These are phyloP conservation scores for Phaeomoniella chlamydospora DNA, from an alignment of 2,329 filamentous ascomycete species.

Conservation along the genomic window DNA sequence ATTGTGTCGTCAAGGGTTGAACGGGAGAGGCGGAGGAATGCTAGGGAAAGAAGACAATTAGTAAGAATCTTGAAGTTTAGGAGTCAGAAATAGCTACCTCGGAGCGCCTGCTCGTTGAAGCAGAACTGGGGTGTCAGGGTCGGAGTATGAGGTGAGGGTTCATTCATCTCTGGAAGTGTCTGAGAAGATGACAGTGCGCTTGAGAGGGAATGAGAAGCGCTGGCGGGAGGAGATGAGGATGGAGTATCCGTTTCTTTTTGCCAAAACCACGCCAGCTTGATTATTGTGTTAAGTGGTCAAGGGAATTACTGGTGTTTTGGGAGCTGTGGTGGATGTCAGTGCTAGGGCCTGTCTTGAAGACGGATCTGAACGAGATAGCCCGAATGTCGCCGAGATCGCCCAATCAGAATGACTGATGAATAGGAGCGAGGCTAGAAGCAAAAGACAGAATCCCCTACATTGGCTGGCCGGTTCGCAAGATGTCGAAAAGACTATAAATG, in stretches of 20 bases:
- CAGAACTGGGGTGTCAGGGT: constrained; percentile 60
- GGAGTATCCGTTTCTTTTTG: background rate
- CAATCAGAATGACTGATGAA: no score
- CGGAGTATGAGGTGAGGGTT: constrained; percentile 27
- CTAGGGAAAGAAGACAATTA: constrained; percentile 31
- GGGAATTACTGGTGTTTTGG: no score
- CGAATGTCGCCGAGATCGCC: no score
- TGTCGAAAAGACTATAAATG: no score
- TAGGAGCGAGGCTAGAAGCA: no score
- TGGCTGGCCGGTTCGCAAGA: no score
- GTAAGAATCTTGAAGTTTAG: background rate
- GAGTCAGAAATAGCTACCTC: constrained; percentile 38
- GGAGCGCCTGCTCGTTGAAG: constrained; percentile 54
- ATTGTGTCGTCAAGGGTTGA: constrained; percentile 85
- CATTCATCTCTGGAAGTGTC: constrained; percentile 19
- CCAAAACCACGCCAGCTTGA: constrained; percentile 28
- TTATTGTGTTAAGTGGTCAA: constrained; percentile 2
- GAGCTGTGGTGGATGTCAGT: no score
- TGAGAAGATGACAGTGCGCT: constrained; percentile 2
- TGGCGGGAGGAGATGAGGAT: background rate
- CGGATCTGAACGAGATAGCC: no score
- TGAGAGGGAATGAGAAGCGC: constrained; percentile 7
- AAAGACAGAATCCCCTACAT: no score
- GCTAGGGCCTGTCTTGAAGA: no score
- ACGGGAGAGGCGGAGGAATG: constrained; percentile 80